These are phyloP conservation scores for Aspergillus sp. DNA, from an alignment of 2,329 filamentous ascomycete genomes.

Conservation along the genomic window DNA sequence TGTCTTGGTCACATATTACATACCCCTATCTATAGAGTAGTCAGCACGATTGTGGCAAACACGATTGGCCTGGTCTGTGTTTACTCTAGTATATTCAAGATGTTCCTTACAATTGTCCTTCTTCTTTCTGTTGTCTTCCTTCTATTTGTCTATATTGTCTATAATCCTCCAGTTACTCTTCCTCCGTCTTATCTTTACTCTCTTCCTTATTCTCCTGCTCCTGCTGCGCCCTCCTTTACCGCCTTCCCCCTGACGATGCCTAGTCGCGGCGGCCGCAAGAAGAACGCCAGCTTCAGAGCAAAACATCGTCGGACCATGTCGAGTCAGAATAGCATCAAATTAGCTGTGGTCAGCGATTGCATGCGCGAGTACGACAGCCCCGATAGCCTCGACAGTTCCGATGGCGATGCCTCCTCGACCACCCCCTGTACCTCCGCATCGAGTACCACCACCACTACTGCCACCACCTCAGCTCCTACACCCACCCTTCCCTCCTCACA, in stretches of 20 bases:
- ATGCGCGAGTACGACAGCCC: constrained; percentile 13
- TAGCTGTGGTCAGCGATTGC: constrained; percentile 7
- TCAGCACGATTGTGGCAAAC: too few relatives aligned
- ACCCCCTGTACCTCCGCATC: constrained; percentile 13
- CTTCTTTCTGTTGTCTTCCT: neutral
- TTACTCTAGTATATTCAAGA: neutral
- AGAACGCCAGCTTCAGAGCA: constrained; percentile 23
- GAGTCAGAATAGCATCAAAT: too few relatives aligned
- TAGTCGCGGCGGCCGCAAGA: constrained; percentile 17
- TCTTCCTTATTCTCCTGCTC: neutral
- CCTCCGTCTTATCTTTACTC: neutral
- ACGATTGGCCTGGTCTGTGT: too few relatives aligned
- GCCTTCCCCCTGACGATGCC: constrained; percentile 12
- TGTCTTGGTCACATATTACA: too few relatives aligned
- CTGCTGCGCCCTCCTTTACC: constrained; percentile 10
- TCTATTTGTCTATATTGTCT: neutral
- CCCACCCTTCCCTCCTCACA: neutral
- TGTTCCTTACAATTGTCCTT: neutral
- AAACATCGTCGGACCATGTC: neutral
- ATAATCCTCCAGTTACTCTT: neutral
- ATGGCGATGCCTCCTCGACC: constrained; percentile 20
- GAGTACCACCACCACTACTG: constrained; percentile 14
- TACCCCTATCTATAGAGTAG: too few relatives aligned
- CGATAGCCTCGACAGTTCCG: constrained; percentile 17
- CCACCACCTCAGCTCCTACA: constrained; percentile 5